Evolutionary conservation across 2,329 filamentous ascomycete genomes (phyloP).

Genomic region (Apiospora rasikravindrae): DNA sequence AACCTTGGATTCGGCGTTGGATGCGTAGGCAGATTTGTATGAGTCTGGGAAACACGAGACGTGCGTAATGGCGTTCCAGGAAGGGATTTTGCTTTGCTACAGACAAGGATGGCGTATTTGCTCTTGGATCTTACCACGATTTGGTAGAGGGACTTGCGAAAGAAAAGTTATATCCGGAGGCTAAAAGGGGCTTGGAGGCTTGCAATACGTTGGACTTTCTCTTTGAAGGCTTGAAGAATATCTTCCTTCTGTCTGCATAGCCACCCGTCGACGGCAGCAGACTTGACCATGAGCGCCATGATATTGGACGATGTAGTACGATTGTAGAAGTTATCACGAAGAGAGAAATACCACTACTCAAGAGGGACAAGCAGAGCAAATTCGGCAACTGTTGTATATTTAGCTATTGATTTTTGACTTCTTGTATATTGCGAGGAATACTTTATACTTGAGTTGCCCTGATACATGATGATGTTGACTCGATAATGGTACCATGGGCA

Average conservation of each 20-base stretch:
- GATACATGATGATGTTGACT: no score
- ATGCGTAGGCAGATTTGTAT: not conserved
- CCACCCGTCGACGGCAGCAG: not conserved
- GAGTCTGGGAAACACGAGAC: not conserved
- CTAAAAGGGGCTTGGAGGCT: not conserved
- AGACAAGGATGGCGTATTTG: not conserved
- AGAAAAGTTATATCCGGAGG: not conserved
- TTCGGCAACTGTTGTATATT: not conserved
- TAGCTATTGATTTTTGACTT: not conserved
- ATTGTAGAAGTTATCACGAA: not conserved
- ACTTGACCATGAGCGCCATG: not conserved
- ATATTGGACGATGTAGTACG: not conserved
- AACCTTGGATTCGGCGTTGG: not conserved
- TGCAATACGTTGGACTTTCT: not conserved
- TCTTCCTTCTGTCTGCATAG: not conserved
- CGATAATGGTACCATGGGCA: no score
- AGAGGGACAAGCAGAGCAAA: not conserved
- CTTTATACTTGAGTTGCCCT: no score
- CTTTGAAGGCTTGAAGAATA: not conserved
- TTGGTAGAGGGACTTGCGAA: not conserved
- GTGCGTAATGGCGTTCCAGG: conserved; percentile 1
- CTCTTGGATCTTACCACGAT: not conserved
- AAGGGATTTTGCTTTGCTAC: not conserved
- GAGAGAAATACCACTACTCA: not conserved
- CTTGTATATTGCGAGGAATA: no score